Conservation (phyloP, 2,329 filamentous ascomycete species). For the Helotiales sp. region DNA sequence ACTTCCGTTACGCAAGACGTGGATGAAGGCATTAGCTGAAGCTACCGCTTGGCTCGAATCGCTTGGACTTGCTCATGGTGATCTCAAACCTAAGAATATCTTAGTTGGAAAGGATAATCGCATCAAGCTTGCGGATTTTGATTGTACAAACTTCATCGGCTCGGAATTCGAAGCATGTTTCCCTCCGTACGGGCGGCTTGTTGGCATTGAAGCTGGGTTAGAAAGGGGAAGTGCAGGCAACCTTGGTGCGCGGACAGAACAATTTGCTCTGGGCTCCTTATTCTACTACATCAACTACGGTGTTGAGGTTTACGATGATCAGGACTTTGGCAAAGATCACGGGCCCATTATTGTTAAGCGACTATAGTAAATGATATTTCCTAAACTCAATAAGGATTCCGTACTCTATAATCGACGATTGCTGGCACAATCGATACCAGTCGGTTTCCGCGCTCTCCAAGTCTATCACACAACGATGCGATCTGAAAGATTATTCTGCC, state of each 20-base stretch:
- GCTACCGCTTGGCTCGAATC: constrained; percentile 21
- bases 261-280: constrained; percentile 20
- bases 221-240: constrained; percentile 10
- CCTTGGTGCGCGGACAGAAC: background rate
- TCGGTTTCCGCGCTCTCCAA: constrained; percentile 7
- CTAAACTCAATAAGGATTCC: constrained; percentile 13
- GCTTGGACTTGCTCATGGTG: constrained; percentile 41
- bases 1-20: background rate
- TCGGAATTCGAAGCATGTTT: background rate
- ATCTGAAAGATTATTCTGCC: constrained; percentile 11
- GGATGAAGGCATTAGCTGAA: constrained; percentile 20
- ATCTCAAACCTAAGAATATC: constrained; percentile 47
- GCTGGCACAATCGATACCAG: constrained; percentile 14
- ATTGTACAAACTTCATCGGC: background rate
- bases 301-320: constrained; percentile 19
- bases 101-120: constrained; percentile 34
- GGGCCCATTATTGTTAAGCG: constrained; percentile 14
- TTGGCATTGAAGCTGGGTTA: background rate
- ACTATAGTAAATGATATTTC: constrained; percentile 19
- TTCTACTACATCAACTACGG: constrained; percentile 19
- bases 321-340: constrained; percentile 12
- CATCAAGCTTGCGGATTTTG: background rate
- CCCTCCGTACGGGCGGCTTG: background rate
- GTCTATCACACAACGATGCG: constrained; percentile 6
- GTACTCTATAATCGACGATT: constrained; percentile 21